A percentile compares a stretch with the other conserved stretches of the same genome.
Evolutionary conservation across 352 stramenopile species (phyloP).

Genomic region (Pythium grandisporangium): DNA sequence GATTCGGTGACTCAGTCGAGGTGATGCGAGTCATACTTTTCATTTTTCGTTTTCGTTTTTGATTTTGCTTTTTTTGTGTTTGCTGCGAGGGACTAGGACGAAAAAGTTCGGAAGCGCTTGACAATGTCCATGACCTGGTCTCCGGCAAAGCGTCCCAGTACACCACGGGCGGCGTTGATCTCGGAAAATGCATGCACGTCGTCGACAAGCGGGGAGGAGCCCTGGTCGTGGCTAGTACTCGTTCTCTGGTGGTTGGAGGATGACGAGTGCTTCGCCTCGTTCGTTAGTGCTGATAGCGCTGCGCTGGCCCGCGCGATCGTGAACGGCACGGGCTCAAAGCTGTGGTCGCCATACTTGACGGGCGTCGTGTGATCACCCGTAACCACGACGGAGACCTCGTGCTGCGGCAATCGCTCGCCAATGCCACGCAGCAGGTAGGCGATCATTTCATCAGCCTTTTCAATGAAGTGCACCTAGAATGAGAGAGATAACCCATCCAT

Average conservation of each 20-base stretch:
- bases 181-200: slow-evolving; percentile 54
- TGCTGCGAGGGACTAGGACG: no score
- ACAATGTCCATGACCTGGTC: slow-evolving; percentile 82
- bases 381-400: slow-evolving; percentile 75
- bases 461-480: slow-evolving; percentile 59
- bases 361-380: slow-evolving; percentile 84
- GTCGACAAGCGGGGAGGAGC: slow-evolving; percentile 27
- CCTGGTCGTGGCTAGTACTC: slow-evolving; percentile 1
- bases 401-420: slow-evolving; percentile 9
- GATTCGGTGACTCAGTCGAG: no score
- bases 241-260: no score
- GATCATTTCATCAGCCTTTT: slow-evolving; percentile 82
- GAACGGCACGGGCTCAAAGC: slow-evolving; percentile 80
- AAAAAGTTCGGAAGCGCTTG: slow-evolving; percentile 56
- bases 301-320: slow-evolving; percentile 40
- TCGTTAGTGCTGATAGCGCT: slow-evolving; percentile 1
- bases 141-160: slow-evolving; percentile 69
- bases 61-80: no score
- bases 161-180: slow-evolving; percentile 48
- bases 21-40: slow-evolving; percentile 2
- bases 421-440: slow-evolving; percentile 25
- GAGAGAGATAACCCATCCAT: not conserved
- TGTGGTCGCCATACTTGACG: slow-evolving; percentile 83
- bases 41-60: not conserved
- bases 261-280: no score